Evolutionary conservation across 2,329 filamentous ascomycete species (phyloP), one percentile per base, ranked within the genome.

Genomic region (Cucurbitaria berberidis): DNA sequence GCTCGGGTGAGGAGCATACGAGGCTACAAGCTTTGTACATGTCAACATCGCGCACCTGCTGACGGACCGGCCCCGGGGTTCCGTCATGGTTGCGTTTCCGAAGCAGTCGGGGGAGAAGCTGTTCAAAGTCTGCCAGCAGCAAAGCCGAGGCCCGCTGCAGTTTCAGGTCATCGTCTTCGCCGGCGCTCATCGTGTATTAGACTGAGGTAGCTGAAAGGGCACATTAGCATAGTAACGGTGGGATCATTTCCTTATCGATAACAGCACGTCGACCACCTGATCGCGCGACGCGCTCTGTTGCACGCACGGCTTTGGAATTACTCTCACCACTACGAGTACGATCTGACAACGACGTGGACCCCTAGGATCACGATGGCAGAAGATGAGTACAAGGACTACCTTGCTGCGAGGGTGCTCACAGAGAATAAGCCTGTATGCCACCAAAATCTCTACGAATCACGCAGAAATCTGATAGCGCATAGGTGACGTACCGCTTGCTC

Each of bases 401-500:
- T 96, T 6, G 89, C 89, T 4, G 86, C 87, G 63, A 85, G 88
- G 67, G 83, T 96, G 51, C 81, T 96, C 59, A 88, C 86, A 52
- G 90, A 96, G 69, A 85, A 87, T 61, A 85, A 85, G 59, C 83
- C 88, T 58, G 90, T 93, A 76, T 69, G 84, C 30, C 35, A n/a
- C 16, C 22, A 19, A 34, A 15, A 2, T 19, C 18, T 45, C 30
- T 22, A 16, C 32, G 29, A 24, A 19, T 10, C 11, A 21, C 13
- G 35, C 16, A 18, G 46, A 54, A 40, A 55, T 55, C 50, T 57
- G 15, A 72, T 38, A 57, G 30, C 13, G 6, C 43, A 35, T 22
- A 96, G 92, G 83, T 96, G 67, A 96, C 90, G 45, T 98, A 97
- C 79, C 88, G 92, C 45, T 81, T 89, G 43, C 78, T 99, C 57